These are phyloP conservation scores for Crepidotus variabilis DNA, from an alignment of 768 basidiomycete genomes.

Conservation along the genomic window DNA sequence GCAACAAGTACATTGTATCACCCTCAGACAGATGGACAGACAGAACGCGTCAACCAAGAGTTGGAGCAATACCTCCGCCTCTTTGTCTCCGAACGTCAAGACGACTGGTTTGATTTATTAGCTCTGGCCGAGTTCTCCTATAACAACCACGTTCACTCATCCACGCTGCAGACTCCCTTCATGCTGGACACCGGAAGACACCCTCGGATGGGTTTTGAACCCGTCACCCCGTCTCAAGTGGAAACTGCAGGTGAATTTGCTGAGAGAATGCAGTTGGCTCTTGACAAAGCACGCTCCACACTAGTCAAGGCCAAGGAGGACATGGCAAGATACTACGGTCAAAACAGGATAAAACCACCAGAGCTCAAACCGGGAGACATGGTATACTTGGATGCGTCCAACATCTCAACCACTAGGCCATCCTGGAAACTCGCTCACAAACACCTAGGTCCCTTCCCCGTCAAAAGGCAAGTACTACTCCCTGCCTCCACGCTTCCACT, in stretches of 20 bases:
- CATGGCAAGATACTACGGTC: neutral
- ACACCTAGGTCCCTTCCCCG: slow-evolving; percentile 21
- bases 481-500: too few relatives aligned
- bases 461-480: too few relatives aligned
- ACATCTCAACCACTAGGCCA: slow-evolving; percentile 37
- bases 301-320: too few relatives aligned
- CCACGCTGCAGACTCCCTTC: neutral
- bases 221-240: neutral
- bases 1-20: slow-evolving; percentile 28
- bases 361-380: neutral
- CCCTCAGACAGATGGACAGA: too few relatives aligned
- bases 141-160: neutral
- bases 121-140: neutral
- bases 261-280: neutral
- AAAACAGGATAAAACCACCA: neutral
- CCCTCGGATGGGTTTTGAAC: neutral
- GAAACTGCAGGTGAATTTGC: neutral
- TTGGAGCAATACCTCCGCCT: slow-evolving; percentile 15
- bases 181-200: neutral
- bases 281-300: neutral
- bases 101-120: neutral
- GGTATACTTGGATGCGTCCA: slow-evolving; percentile 4
- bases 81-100: too few relatives aligned
- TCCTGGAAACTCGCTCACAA: slow-evolving; percentile 34
- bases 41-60: slow-evolving; percentile 19